These are phyloP conservation scores for Jackrogersella minutella DNA, from an alignment of 495 filamentous ascomycete species.

Conservation along the genomic window DNA sequence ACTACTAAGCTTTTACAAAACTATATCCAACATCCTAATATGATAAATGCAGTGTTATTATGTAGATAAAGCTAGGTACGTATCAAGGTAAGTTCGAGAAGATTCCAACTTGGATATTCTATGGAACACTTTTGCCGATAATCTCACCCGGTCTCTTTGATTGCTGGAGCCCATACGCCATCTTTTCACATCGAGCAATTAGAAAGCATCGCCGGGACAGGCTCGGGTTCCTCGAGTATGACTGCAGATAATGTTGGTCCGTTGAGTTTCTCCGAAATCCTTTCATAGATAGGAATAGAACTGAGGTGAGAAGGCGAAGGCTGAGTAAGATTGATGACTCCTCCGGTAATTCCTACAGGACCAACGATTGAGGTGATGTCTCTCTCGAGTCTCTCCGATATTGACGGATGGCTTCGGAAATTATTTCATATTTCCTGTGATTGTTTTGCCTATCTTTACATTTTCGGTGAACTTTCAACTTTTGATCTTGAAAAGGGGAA, in stretches of 20 bases:
- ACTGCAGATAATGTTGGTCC: slow-evolving; percentile 18
- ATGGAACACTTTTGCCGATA: too few relatives aligned
- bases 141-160: background rate
- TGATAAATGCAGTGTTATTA: too few relatives aligned
- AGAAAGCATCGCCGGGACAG: background rate
- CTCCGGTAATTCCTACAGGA: background rate
- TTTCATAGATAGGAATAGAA: background rate
- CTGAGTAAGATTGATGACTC: slow-evolving; percentile 24
- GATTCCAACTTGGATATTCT: background rate
- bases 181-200: background rate
- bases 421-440: background rate
- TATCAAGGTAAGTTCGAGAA: background rate
- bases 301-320: background rate
- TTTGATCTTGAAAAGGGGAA: background rate
- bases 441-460: background rate
- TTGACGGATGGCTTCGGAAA: background rate
- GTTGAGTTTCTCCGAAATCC: slow-evolving; percentile 25
- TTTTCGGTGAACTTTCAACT: slow-evolving; percentile 8
- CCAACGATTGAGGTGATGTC: background rate
- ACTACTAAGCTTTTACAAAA: too few relatives aligned
- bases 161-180: background rate
- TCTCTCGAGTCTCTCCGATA: background rate
- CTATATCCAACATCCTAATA: too few relatives aligned
- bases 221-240: slow-evolving; percentile 3
- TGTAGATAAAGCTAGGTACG: too few relatives aligned